Evolutionary conservation across 176 grass and related monocot genomes (phyloP).

Genomic region (Carex parvula): DNA sequence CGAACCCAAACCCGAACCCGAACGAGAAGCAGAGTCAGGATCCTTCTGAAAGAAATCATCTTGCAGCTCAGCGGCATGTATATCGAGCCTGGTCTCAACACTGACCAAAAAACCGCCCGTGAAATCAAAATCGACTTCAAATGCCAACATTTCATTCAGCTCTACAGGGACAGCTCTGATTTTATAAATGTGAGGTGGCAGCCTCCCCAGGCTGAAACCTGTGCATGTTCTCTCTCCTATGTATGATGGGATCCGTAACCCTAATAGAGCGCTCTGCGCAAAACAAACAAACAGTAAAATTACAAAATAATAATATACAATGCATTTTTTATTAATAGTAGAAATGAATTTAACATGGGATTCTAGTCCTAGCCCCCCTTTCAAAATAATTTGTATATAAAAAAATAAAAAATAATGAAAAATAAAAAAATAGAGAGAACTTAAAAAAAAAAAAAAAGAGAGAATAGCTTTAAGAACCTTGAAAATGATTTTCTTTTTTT

Average conservation of each 20-base stretch:
- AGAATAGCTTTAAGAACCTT: background rate
- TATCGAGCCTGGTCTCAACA: conserved; percentile 80
- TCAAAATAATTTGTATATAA: background rate
- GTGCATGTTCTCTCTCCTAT: conserved; percentile 74
- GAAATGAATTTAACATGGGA: conserved; percentile 28
- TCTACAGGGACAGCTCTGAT: conserved; percentile 76
- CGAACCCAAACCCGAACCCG: too few relatives aligned
- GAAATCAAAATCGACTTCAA: conserved; percentile 95
- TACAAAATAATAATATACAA: conserved; percentile 6
- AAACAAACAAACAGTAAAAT: conserved; percentile 31
- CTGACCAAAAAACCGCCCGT: conserved; percentile 58
- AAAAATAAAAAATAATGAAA: background rate
- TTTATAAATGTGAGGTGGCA: conserved; percentile 76
- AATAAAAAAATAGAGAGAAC: background rate
- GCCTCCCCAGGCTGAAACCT: conserved; percentile 58
- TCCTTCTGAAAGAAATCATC: conserved; percentile 70
- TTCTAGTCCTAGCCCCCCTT: background rate
- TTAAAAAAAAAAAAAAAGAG: background rate
- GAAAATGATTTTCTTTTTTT: background rate
- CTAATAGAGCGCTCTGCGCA: conserved; percentile 58
- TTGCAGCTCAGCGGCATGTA: conserved; percentile 79
- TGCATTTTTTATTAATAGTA: conserved; percentile 10
- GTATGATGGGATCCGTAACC: conserved; percentile 73
- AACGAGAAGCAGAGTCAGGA: conserved; percentile 41
- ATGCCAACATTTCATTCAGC: conserved; percentile 72